Evolutionary conservation across 805 yeast genomes (phyloP).

Genomic region (Komagataella mondaviorum): DNA sequence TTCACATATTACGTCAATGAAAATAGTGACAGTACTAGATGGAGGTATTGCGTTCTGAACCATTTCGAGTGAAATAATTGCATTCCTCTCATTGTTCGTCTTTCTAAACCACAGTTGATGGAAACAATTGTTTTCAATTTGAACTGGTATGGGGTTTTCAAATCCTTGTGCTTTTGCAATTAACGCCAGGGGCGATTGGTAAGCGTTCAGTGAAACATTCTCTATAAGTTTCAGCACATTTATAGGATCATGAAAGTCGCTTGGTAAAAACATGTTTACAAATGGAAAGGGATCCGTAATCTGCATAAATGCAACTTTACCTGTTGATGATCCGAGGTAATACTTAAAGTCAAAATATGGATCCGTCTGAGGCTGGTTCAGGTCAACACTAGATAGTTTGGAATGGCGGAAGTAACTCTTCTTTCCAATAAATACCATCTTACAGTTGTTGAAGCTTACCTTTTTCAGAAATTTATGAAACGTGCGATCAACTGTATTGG

Average conservation of each 20-base stretch:
- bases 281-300: conserved; percentile 11
- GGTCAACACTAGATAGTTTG: neutral
- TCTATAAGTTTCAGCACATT: conserved; percentile 11
- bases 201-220: conserved; percentile 13
- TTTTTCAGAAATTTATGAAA: no score
- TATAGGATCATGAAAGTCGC: conserved; percentile 15
- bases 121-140: neutral
- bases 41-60: conserved; percentile 16
- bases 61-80: conserved; percentile 32
- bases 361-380: conserved; percentile 16
- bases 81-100: neutral
- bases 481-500: neutral
- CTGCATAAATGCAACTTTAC: neutral
- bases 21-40: conserved; percentile 25
- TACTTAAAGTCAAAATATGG: conserved; percentile 31
- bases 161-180: neutral
- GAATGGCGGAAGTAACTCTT: neutral
- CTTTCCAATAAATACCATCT: conserved; percentile 21
- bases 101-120: conserved; percentile 32
- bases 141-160: neutral
- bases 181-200: conserved; percentile 17
- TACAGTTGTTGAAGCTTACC: conserved; percentile 13
- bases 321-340: conserved; percentile 3
- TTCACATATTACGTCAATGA: conserved; percentile 40
- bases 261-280: conserved; percentile 23